Evolutionary conservation across 2,329 filamentous ascomycete genomes (phyloP).

Genomic region (Exophiala mesophila): DNA sequence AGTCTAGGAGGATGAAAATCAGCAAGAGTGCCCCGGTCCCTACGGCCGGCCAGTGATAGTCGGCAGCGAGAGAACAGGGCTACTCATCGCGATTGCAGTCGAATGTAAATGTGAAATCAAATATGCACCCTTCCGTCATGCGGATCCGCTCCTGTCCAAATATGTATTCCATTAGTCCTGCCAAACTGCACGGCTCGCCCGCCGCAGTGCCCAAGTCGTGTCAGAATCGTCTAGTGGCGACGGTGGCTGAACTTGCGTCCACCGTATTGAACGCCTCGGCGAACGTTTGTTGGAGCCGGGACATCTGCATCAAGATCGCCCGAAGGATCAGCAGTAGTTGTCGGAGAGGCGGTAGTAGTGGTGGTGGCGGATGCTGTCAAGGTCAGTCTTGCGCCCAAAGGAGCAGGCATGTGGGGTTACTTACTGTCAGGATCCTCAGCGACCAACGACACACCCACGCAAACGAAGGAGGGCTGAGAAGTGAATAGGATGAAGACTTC

Average conservation of each 20-base stretch:
- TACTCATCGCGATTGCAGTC: background rate
- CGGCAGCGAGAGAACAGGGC: background rate
- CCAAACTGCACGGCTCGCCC: no score
- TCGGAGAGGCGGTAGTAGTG: slow-evolving; percentile 3
- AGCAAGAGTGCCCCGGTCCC: background rate
- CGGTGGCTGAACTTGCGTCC: slow-evolving; percentile 8
- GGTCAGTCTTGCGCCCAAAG: background rate
- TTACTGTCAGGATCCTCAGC: slow-evolving; percentile 1
- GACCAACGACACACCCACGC: slow-evolving; percentile 4
- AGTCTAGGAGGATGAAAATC: background rate
- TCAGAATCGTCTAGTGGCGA: slow-evolving; percentile 3
- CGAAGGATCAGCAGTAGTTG: slow-evolving; percentile 6
- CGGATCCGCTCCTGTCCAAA: background rate
- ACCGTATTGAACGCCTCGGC: slow-evolving; percentile 11
- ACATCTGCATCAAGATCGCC: slow-evolving; percentile 7
- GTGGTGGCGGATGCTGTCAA: slow-evolving; percentile 1
- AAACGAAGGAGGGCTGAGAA: slow-evolving; percentile 7
- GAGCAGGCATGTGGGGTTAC: background rate
- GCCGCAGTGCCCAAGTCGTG: no score
- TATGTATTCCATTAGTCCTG: background rate
- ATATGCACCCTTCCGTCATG: background rate
- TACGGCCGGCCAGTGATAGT: background rate
- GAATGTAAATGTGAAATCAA: background rate
- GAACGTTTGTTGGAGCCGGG: slow-evolving; percentile 3
- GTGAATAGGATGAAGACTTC: slow-evolving; percentile 9